These are phyloP conservation scores for Euryodendron excelsum DNA, from an alignment of 148 eudicot genomes.

Conservation along the genomic window DNA sequence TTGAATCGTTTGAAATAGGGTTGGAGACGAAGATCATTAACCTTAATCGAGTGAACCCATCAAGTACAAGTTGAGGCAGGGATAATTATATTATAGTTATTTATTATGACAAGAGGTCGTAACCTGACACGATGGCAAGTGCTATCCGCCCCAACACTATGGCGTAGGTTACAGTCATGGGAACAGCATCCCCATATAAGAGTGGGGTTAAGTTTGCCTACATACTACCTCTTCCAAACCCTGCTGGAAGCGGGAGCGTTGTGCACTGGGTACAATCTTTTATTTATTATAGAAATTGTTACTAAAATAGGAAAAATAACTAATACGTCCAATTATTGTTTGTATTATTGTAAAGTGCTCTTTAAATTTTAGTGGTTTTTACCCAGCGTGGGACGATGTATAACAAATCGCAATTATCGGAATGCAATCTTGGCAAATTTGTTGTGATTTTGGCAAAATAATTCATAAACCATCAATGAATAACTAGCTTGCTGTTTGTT, in stretches of 20 bases:
- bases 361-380: neutral
- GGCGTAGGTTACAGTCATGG: too few species aligned
- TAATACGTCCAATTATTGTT: neutral
- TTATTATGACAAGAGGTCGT: neutral
- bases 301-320: neutral
- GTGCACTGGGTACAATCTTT: too few species aligned
- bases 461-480: neutral
- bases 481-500: neutral
- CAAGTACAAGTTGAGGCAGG: neutral
- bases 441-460: neutral
- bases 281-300: neutral
- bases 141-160: too few species aligned
- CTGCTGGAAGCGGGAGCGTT: too few species aligned
- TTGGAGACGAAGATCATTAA: neutral
- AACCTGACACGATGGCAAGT: too few species aligned
- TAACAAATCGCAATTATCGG: too few species aligned
- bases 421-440: neutral
- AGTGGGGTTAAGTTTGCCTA: too few species aligned
- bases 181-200: too few species aligned
- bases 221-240: too few species aligned
- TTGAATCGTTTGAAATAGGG: neutral
- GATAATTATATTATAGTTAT: neutral
- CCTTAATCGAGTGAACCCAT: neutral
- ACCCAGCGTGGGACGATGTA: too few species aligned
- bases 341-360: neutral